Base-by-base conservation (phyloP, 345 rosid genomes). In the Mangifera indica region DNA sequence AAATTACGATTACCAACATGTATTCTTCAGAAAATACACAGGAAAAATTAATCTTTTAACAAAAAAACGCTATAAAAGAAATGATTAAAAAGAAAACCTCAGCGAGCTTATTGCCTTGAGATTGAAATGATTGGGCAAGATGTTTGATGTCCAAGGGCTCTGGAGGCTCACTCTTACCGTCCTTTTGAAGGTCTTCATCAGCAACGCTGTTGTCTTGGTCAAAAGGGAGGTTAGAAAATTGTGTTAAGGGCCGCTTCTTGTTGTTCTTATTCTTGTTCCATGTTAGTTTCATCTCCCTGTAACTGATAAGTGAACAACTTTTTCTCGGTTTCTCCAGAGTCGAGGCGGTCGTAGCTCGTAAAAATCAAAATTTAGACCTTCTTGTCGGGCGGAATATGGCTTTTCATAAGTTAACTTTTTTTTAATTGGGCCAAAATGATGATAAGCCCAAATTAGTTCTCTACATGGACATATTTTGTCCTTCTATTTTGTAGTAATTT, bases 51-150 rank as follows among this genome's bases (percentile, higher is more conserved):
- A 24, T 14, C 62, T 25, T 58, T 9, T n/a, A 11, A 37, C 13
- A 67, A 21, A 34, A 26, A 7, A 12, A 12, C n/a, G 55, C 8
- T 1, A 25, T 9, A 46, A 3, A 54, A 22, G 22, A 29, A 44
- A 26, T 15, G 18, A 49, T 49, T 14, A 37, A 37, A 20, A 44
- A 2, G 44, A 0, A 34, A 77, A 93, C 94, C 96, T 91, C 89
- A 7, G 98, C 97, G 8, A 89, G 88, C 72, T 84, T 83, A 78
- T 87, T 84, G 42, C 98, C 98, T 58, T 86, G 90, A 20, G 77
- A 67, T 79, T 83, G 89, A 75, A 93, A 87, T 21, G 91, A 83
- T 0, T 79, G 77, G 21, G 90, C 88, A 10, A 89, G 85, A 44
- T 64, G 69, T 69, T 77, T 60, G 56, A 81, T 49, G 55, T 82